Evolutionary conservation across 2,329 filamentous ascomycete genomes (phyloP).

Genomic region (Plenodomus tracheiphilus): DNA sequence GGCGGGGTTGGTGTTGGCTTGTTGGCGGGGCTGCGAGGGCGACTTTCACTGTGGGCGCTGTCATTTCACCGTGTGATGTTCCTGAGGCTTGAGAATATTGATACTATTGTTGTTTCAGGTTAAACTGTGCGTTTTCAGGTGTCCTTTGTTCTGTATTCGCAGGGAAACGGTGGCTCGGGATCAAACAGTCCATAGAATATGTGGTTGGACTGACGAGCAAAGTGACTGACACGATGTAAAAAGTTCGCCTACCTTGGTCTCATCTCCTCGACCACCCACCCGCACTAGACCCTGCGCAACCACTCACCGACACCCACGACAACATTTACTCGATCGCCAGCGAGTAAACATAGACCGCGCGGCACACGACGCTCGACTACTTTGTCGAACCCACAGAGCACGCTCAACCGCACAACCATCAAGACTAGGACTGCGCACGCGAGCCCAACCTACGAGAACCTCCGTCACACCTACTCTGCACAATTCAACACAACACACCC

Average conservation of each 20-base stretch:
- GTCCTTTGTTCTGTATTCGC: no score
- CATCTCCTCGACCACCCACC: background rate
- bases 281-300: background rate
- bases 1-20: slow-evolving; percentile 5
- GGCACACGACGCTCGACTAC: background rate
- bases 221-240: background rate
- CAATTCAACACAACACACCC: slow-evolving; percentile 7
- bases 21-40: background rate
- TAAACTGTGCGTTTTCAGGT: no score
- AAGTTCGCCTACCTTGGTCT: background rate
- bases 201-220: background rate
- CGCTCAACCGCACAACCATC: background rate
- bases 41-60: no score
- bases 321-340: background rate
- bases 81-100: no score
- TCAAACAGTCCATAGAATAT: background rate
- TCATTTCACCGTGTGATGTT: no score
- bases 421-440: background rate
- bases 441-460: slow-evolving; percentile 3
- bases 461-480: slow-evolving; percentile 2
- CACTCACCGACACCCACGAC: background rate
- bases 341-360: no score
- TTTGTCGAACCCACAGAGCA: background rate
- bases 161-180: background rate
- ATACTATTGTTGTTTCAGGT: no score